Evolutionary conservation across 179 eudicot genomes (phyloP).

Genomic region (Beta corolliflora): DNA sequence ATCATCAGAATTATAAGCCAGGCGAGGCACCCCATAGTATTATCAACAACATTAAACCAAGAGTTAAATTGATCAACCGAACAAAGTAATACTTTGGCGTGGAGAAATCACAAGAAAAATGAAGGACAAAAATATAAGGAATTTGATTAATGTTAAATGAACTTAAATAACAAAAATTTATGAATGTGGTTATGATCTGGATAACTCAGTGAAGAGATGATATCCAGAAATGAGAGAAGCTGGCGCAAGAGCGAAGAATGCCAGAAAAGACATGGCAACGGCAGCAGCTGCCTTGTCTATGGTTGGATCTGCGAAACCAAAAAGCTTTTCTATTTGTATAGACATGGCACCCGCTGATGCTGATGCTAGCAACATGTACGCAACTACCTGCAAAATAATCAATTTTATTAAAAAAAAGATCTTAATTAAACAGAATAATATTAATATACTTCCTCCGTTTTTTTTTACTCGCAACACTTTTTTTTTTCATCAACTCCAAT

Average conservation of each 20-base stretch:
- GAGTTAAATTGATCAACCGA: too few species aligned
- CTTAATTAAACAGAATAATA: too few species aligned
- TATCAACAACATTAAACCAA: too few species aligned
- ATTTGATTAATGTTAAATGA: too few species aligned
- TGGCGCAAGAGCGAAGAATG: slow-evolving; percentile 17
- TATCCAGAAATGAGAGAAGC: slow-evolving; percentile 29
- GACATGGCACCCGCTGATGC: not conserved
- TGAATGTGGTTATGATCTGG: not conserved
- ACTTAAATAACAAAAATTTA: not conserved
- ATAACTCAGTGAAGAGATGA: slow-evolving; percentile 7
- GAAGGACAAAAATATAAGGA: too few species aligned
- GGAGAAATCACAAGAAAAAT: too few species aligned
- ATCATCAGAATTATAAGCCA: too few species aligned
- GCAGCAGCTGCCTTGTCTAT: slow-evolving; percentile 10
- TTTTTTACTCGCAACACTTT: too few species aligned
- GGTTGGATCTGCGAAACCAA: not conserved
- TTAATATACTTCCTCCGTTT: too few species aligned
- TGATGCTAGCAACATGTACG: slow-evolving; percentile 21
- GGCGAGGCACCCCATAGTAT: too few species aligned
- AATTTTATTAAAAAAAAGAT: not conserved
- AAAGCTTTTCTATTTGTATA: not conserved
- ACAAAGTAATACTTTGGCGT: too few species aligned
- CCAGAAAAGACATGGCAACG: slow-evolving; percentile 21
- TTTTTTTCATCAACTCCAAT: too few species aligned
- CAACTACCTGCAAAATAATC: slow-evolving; percentile 7